Evolutionary conservation across 2,329 filamentous ascomycete genomes (phyloP), one percentile per base, ranked within the genome.

Genomic region (Diaporthe humulicola): DNA sequence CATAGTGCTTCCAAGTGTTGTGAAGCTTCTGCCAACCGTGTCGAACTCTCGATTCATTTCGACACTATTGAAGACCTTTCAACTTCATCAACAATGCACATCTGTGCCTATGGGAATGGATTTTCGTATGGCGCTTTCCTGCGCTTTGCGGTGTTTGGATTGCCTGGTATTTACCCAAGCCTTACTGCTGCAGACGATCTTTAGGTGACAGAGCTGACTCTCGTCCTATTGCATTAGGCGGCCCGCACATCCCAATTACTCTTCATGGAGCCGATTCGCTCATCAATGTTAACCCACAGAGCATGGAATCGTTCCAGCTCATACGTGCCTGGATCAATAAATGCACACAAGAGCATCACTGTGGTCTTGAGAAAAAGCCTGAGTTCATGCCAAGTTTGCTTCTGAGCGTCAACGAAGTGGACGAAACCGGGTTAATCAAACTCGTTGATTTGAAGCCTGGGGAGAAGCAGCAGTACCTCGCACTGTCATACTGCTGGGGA

Each of bases 91-190:
- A 6, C 3, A 1, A 28, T 54, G 25, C 1, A 28, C 15, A 17
- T 54, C 14, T 4, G 1, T 28, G 10, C 12, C 50, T 15, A 15
- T 7, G 14, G 3, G 12, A 8, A 28, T 28, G 50, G 50, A 28
- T 1, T 17, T 15, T 14, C 7, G 17, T 28, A 17, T 8, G 4
- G 2, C 0, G 15, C 6, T 54, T 1, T 2, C 0, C 4, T 54
- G 15, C 4, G 10, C 8, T 52, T 52, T 7, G 9, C 48, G 9
- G 48, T 52, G 1, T 15, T 52, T 28, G n/a, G 4, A 15, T 6
- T 52, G 9, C 48, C 48, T 52, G 9, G 48, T 52, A 52, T 25
- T 4, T 52, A 25, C n/a, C 48, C 8, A n/a, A 0, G 1, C 9
- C 14, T 6, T 4, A 14, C n/a, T 25, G 3, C 22, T 22, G 42